Conservation (phyloP, 257 asterid genomes). For the Thymus mandschuricus region DNA sequence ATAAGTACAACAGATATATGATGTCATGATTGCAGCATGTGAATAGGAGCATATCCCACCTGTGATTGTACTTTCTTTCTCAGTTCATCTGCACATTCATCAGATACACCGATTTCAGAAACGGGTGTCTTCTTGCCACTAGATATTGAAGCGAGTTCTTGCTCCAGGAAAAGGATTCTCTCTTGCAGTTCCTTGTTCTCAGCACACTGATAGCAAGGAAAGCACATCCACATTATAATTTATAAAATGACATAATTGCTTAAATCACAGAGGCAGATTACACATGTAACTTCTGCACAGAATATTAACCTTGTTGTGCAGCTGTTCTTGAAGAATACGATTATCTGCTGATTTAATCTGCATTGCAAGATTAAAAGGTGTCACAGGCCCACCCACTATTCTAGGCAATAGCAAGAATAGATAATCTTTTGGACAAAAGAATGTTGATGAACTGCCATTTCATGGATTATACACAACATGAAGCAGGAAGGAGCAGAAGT, state of each 20-base stretch:
- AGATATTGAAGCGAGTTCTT: conserved; percentile 58
- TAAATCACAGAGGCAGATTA: conserved; percentile 9
- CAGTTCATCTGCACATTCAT: conserved; percentile 62
- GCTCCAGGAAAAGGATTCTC: conserved; percentile 62
- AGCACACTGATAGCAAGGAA: conserved; percentile 54
- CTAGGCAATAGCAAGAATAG: conserved; percentile 1
- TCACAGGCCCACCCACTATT: conserved; percentile 24
- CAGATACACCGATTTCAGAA: conserved; percentile 53
- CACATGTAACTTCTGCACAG: background rate
- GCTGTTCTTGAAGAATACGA: conserved; percentile 91
- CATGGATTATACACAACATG: background rate
- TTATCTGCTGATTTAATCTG: conserved; percentile 95
- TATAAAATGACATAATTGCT: conserved; percentile 2
- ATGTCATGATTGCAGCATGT: background rate
- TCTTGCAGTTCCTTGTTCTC: conserved; percentile 82
- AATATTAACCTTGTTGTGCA: conserved; percentile 78
- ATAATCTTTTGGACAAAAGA: conserved; percentile 9
- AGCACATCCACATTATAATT: conserved; percentile 22
- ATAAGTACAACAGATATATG: background rate
- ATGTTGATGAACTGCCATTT: background rate
- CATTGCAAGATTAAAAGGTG: conserved; percentile 38
- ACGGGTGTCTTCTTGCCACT: conserved; percentile 45
- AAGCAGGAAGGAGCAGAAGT: background rate
- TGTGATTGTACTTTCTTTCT: conserved; percentile 75
- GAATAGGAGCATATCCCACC: conserved; percentile 44